A percentile compares a stretch with the other conserved stretches of the same genome.
phyloP scores from a whole-genome alignment of 305 asterid species.

The Fraxinus greggii region DNA sequence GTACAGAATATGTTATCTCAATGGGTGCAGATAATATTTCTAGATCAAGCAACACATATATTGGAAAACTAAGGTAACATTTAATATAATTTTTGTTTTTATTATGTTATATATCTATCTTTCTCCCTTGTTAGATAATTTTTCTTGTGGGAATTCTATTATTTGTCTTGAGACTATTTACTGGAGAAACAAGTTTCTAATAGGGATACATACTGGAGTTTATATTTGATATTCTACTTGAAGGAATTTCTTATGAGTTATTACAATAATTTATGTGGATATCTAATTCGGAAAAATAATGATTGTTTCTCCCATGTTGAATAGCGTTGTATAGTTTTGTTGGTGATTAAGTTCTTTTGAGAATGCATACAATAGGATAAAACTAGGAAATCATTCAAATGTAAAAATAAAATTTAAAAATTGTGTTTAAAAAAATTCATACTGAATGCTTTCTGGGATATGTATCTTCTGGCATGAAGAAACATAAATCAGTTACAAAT shows the following conservation, averaged over 20 bases:
- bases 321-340: background rate
- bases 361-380: background rate
- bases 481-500: background rate
- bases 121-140: background rate
- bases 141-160: background rate
- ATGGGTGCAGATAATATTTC: conserved; percentile 57
- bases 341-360: background rate
- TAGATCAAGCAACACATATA: conserved; percentile 57
- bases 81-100: background rate
- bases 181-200: background rate
- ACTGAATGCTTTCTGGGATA: background rate
- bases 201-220: background rate
- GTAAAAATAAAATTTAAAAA: background rate
- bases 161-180: background rate
- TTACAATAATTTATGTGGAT: background rate
- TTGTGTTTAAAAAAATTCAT: background rate
- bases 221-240: background rate
- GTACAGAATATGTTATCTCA: conserved; percentile 59
- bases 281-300: background rate
- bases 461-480: background rate
- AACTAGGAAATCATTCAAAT: background rate
- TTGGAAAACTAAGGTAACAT: conserved; percentile 51
- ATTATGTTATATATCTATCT: background rate
- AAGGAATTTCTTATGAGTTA: background rate
- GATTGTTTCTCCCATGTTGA: background rate